A percentile compares a stretch with the other conserved stretches of the same genome.
phyloP scores from a whole-genome alignment of 257 asterid species.

The Przewalskia tangutica region DNA sequence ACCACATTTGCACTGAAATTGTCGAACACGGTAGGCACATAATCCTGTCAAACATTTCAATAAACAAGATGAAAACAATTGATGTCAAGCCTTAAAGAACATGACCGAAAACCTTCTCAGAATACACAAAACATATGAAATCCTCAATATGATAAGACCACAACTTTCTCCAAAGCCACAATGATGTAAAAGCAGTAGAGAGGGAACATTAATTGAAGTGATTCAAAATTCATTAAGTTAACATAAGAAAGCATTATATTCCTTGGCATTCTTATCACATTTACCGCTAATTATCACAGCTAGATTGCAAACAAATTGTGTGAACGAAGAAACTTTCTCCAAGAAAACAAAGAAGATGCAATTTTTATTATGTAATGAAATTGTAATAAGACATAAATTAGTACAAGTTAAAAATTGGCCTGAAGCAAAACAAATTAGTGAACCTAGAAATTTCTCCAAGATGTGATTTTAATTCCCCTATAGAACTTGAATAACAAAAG shows the following conservation, averaged over 20 bases:
- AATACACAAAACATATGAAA: not conserved
- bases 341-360: not conserved
- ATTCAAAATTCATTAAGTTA: not conserved
- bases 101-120: not conserved
- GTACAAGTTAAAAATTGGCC: not conserved
- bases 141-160: not conserved
- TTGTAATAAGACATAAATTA: not conserved
- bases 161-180: not conserved
- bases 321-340: not conserved
- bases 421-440: not conserved
- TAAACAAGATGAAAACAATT: not conserved
- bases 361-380: not conserved
- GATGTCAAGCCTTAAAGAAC: not conserved
- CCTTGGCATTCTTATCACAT: not conserved
- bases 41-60: conserved; percentile 45
- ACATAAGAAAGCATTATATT: not conserved
- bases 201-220: not conserved
- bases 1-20: conserved; percentile 55
- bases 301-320: not conserved
- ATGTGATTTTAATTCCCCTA: not conserved
- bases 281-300: not conserved
- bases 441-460: not conserved
- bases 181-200: not conserved
- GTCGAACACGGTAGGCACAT: conserved; percentile 50
- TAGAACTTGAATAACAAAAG: not conserved